Evolutionary conservation across 345 rosid genomes (phyloP).

Genomic region (Hibiscus syriacus): DNA sequence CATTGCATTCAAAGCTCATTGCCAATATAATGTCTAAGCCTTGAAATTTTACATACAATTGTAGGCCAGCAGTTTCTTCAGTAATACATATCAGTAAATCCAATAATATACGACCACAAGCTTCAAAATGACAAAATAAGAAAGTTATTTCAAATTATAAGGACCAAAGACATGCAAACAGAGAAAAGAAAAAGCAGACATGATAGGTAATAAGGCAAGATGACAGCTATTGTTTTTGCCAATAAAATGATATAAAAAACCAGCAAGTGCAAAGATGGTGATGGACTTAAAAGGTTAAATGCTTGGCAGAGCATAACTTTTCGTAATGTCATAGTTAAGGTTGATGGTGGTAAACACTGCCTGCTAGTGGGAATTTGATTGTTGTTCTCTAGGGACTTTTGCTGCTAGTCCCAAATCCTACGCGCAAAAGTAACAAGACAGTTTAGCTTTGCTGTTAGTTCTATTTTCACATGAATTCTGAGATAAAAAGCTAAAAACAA

Average conservation of each 20-base stretch:
- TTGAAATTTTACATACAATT: not conserved
- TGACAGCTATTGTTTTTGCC: slow-evolving; percentile 1
- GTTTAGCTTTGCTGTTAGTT: slow-evolving; percentile 1
- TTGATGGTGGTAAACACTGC: not conserved
- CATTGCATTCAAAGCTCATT: no score
- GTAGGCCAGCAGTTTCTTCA: not conserved
- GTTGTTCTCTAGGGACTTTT: slow-evolving; percentile 12
- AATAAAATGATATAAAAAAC: not conserved
- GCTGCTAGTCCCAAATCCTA: not conserved
- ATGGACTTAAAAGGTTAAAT: not conserved
- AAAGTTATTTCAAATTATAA: not conserved
- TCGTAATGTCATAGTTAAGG: not conserved
- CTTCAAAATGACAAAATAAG: not conserved
- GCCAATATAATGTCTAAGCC: not conserved
- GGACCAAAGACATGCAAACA: not conserved
- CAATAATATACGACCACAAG: not conserved
- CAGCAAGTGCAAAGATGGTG: not conserved
- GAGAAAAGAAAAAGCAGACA: not conserved
- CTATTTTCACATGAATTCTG: not conserved
- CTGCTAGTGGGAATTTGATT: slow-evolving; percentile 12
- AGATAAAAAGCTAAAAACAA: not conserved
- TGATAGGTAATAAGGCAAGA: not conserved
- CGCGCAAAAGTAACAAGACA: slow-evolving; percentile 7
- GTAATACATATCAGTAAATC: not conserved
- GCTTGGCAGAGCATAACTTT: not conserved